phyloP scores from a whole-genome alignment of 345 rosid genomes.

The Aquilaria yunnanensis region DNA sequence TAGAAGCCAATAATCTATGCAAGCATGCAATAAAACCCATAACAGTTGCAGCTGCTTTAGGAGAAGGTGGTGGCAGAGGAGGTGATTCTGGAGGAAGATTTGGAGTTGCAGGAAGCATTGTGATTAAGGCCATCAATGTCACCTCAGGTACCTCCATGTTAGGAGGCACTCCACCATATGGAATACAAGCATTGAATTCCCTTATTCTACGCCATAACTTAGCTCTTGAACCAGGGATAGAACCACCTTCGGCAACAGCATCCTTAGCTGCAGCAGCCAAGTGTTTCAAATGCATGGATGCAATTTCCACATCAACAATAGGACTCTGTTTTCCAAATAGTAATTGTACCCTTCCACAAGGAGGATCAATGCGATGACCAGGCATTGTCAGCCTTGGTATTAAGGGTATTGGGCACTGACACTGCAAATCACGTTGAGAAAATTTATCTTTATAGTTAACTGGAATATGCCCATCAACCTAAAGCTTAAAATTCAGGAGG shows the following conservation, averaged over 20 bases:
- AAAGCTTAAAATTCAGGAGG: neutral
- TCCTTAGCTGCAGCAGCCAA: constrained; percentile 96
- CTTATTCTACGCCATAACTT: constrained; percentile 97
- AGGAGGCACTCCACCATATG: constrained; percentile 81
- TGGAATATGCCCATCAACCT: neutral
- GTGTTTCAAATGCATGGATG: constrained; percentile 87
- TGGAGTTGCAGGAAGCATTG: constrained; percentile 94
- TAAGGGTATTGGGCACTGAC: constrained; percentile 77
- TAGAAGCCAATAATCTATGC: constrained; percentile 85
- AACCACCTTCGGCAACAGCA: constrained; percentile 98
- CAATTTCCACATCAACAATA: constrained; percentile 62
- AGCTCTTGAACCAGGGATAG: constrained; percentile 94
- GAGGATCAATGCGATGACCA: constrained; percentile 98
- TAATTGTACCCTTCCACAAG: constrained; percentile 86
- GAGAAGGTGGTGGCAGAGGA: constrained; percentile 98
- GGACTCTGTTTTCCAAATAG: constrained; percentile 42
- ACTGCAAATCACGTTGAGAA: constrained; percentile 34
- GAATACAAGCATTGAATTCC: constrained; percentile 95
- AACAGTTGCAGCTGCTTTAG: constrained; percentile 98
- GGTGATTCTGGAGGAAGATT: constrained; percentile 92
- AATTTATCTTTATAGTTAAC: neutral
- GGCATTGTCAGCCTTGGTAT: constrained; percentile 98
- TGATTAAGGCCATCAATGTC: constrained; percentile 94
- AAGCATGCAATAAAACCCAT: constrained; percentile 96
- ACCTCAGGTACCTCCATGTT: constrained; percentile 93